Conservation (phyloP, 163 green algal species). For the Smithsoniella earleae region DNA sequence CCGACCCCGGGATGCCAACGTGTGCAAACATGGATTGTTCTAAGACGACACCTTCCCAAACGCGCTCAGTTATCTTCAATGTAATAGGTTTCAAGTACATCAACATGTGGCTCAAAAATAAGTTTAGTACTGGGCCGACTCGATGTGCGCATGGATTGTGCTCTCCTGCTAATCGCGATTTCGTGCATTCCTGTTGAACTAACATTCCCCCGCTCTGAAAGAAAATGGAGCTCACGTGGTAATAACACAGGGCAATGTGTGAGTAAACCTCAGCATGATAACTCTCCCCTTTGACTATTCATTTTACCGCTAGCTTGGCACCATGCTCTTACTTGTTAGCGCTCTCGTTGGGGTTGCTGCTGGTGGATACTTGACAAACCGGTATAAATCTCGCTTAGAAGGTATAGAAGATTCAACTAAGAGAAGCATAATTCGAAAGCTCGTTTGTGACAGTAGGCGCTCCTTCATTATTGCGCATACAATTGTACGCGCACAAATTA, state of each 20-base stretch:
- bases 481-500: constrained; percentile 8
- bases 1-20: no score
- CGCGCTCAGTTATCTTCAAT: no score
- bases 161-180: background rate
- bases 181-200: background rate
- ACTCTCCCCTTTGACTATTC: no score
- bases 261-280: background rate
- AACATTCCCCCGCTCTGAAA: background rate
- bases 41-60: no score
- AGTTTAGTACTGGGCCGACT: no score
- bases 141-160: no score
- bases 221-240: background rate
- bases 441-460: background rate
- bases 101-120: no score
- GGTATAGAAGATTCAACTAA: background rate
- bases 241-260: background rate
- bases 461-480: constrained; percentile 20
- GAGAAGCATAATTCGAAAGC: background rate
- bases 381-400: background rate
- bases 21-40: no score
- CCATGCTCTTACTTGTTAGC: background rate
- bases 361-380: background rate
- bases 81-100: no score
- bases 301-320: no score
- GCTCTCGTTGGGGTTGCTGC: background rate